These are phyloP conservation scores for Colletotrichum higginsianum DNA, from an alignment of 2,329 filamentous ascomycete species.

Conservation along the genomic window DNA sequence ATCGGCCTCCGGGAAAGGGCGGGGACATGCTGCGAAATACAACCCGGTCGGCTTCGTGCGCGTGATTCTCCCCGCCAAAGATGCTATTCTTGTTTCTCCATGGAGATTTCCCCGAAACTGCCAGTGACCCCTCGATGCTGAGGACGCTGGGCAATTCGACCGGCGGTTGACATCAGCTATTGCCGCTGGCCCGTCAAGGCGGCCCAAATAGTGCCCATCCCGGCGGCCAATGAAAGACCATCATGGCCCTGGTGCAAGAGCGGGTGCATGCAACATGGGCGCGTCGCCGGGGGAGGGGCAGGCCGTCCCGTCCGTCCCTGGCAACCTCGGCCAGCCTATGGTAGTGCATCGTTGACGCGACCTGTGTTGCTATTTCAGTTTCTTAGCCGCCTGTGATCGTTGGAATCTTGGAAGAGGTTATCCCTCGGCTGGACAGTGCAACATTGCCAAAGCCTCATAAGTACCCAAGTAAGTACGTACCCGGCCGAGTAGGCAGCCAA, in stretches of 20 bases:
- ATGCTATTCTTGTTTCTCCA: conserved; percentile 38
- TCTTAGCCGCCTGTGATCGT: conserved; percentile 15
- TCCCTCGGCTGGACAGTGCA: neutral
- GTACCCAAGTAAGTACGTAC: neutral
- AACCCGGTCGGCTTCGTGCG: neutral
- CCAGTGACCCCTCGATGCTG: neutral
- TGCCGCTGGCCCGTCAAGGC: conserved; percentile 32
- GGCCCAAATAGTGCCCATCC: conserved; percentile 21
- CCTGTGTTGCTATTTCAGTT: conserved; percentile 32
- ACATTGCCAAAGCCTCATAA: neutral
- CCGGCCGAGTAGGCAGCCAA: neutral
- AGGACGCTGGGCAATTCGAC: conserved; percentile 25
- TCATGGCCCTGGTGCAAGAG: conserved; percentile 17
- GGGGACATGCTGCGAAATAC: neutral
- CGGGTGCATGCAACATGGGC: conserved; percentile 38
- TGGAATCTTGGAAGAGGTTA: neutral
- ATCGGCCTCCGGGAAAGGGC: conserved; percentile 3
- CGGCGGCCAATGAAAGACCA: conserved; percentile 24
- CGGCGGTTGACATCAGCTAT: neutral
- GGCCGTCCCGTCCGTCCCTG: neutral
- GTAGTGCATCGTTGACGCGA: conserved; percentile 20
- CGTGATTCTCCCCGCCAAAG: conserved; percentile 25
- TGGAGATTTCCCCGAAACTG: conserved; percentile 3
- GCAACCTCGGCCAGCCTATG: conserved; percentile 17
- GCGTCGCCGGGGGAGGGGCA: conserved; percentile 29